phyloP scores from a whole-genome alignment of 108 stramenopile species.

The Cyclotella choctawhatcheeana region DNA sequence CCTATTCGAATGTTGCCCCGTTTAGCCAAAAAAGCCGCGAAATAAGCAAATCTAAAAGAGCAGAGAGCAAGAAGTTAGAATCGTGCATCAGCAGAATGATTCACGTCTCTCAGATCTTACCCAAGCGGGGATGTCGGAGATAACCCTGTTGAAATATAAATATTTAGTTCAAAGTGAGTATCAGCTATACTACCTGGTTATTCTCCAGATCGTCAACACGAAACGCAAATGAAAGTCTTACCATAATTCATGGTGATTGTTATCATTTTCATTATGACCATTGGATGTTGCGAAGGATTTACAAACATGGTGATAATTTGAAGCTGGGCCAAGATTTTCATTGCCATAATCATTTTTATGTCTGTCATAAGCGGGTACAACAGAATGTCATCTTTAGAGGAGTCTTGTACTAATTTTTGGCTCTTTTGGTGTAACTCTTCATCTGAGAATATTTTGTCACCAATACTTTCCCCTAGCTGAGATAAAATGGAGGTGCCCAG shows the following conservation, averaged over 20 bases:
- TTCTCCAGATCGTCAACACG: not conserved
- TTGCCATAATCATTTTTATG: not conserved
- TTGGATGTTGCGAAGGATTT: not conserved
- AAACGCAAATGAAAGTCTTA: not conserved
- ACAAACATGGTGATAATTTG: not conserved
- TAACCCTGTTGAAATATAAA: not conserved
- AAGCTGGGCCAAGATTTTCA: not conserved
- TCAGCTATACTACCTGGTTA: not conserved
- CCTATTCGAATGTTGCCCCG: constrained; percentile 4
- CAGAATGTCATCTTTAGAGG: not conserved
- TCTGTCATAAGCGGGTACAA: not conserved
- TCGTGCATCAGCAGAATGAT: too few relatives aligned
- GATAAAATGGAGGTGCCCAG: not conserved
- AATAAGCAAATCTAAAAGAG: constrained; percentile 23
- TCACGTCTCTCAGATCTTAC: too few relatives aligned
- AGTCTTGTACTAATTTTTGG: too few relatives aligned
- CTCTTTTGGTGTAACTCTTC: too few relatives aligned
- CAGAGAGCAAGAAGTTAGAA: too few relatives aligned
- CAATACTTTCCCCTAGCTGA: constrained; percentile 24
- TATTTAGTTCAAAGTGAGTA: too few relatives aligned
- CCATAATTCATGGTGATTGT: constrained; percentile 17
- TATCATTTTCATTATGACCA: constrained; percentile 16
- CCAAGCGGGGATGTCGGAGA: constrained; percentile 11
- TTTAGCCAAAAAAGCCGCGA: constrained; percentile 9
- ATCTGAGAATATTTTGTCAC: too few relatives aligned